Evolutionary conservation across 2,329 filamentous ascomycete species (phyloP).

Genomic region (Aspergillus pseudoviridinutans): DNA sequence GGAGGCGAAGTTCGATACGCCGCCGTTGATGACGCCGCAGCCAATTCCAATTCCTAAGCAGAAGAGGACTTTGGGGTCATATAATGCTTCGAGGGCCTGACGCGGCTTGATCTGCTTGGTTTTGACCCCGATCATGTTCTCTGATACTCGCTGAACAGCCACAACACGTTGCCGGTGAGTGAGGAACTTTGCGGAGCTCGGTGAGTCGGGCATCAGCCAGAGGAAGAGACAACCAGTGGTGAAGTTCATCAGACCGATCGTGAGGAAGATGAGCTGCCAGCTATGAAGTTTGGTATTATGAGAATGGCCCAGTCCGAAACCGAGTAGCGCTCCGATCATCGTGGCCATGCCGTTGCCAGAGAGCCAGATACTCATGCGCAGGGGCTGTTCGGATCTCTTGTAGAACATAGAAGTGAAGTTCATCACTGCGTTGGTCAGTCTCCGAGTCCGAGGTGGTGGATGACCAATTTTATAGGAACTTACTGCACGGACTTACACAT

Average conservation of each 20-base stretch:
- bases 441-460: background rate
- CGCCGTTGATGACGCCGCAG: conserved; percentile 49
- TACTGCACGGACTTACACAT: conserved; percentile 31
- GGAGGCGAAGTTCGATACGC: conserved; percentile 47
- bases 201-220: conserved; percentile 36
- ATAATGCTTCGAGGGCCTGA: conserved; percentile 38
- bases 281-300: conserved; percentile 23
- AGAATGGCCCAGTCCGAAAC: conserved; percentile 33
- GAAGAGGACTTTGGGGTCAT: conserved; percentile 38
- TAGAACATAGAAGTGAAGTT: conserved; percentile 37
- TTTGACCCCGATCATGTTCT: conserved; percentile 42
- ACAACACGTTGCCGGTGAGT: conserved; percentile 37
- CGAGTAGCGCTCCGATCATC: conserved; percentile 35
- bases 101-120: conserved; percentile 30
- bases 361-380: conserved; percentile 35
- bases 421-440: conserved; percentile 22
- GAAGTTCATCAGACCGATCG: conserved; percentile 43
- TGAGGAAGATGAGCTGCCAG: conserved; percentile 42
- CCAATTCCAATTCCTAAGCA: conserved; percentile 40
- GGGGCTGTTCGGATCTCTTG: conserved; percentile 34
- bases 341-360: conserved; percentile 36
- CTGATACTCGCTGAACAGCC: conserved; percentile 39
- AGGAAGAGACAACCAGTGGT: conserved; percentile 36
- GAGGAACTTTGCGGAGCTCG: conserved; percentile 36
- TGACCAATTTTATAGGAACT: background rate